Evolutionary conservation across 1,139 yeast genomes (phyloP).

Genomic region (Chernovozyma sophiae-reginae): DNA sequence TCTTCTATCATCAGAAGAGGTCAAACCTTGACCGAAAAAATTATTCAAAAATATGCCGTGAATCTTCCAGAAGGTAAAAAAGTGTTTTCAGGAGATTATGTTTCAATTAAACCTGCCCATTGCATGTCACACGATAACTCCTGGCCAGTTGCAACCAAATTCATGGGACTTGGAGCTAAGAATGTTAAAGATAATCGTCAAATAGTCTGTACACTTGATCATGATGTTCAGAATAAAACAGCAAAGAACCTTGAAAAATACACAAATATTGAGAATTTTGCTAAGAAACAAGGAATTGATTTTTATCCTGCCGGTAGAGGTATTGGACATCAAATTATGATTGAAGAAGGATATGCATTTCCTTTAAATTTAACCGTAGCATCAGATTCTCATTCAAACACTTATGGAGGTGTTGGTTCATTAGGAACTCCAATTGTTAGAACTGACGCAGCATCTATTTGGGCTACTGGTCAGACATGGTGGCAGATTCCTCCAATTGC

Average conservation of each 20-base stretch:
- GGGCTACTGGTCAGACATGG: slow-evolving; percentile 99
- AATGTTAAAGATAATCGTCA: slow-evolving; percentile 80
- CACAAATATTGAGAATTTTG: slow-evolving; percentile 81
- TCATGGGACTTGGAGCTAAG: slow-evolving; percentile 90
- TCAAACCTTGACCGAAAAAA: slow-evolving; percentile 91
- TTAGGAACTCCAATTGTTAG: slow-evolving; percentile 97
- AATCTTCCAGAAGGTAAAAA: slow-evolving; percentile 67
- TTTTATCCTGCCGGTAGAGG: slow-evolving; percentile 99
- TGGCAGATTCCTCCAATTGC: slow-evolving; percentile 99
- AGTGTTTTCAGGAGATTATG: slow-evolving; percentile 90
- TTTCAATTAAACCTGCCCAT: slow-evolving; percentile 90
- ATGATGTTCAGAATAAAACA: slow-evolving; percentile 90
- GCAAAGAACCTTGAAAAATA: slow-evolving; percentile 88
- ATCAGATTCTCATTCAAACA: slow-evolving; percentile 95
- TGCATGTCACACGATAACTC: slow-evolving; percentile 99
- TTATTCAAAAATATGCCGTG: slow-evolving; percentile 89
- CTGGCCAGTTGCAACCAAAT: slow-evolving; percentile 98
- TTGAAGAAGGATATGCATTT: slow-evolving; percentile 97
- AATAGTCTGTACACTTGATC: slow-evolving; percentile 93
- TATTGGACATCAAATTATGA: slow-evolving; percentile 98
- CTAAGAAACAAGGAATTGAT: slow-evolving; percentile 88
- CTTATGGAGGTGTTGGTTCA: slow-evolving; percentile 95
- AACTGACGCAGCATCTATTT: slow-evolving; percentile 97
- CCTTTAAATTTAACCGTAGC: slow-evolving; percentile 94
- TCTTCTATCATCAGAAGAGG: slow-evolving; percentile 31